phyloP scores from a whole-genome alignment of 148 eudicot genomes.

The Linanthus parryae region DNA sequence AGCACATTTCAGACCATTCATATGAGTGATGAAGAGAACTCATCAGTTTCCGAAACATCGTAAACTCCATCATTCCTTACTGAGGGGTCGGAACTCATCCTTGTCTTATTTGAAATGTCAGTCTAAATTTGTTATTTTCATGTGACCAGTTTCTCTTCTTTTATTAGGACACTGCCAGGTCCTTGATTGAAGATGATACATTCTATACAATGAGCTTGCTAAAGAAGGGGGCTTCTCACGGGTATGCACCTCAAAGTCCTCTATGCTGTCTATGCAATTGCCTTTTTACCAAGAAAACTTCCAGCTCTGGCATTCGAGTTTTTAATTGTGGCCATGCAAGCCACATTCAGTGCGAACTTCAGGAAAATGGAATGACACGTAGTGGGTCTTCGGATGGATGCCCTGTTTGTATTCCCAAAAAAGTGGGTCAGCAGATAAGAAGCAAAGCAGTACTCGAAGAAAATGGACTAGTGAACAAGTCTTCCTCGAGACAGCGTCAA shows the following conservation, averaged over 20 bases:
- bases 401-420: constrained; percentile 76
- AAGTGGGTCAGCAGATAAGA: constrained; percentile 41
- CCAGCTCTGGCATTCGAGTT: constrained; percentile 61
- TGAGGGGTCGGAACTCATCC: constrained; percentile 3
- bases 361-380: constrained; percentile 43
- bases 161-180: constrained; percentile 83
- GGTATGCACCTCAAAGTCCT: constrained; percentile 63
- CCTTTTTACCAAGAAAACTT: constrained; percentile 45
- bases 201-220: constrained; percentile 79
- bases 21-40: too few relatives aligned
- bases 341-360: constrained; percentile 69
- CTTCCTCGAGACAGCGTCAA: constrained; percentile 30
- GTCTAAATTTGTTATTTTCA: neutral
- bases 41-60: too few relatives aligned
- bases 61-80: too few relatives aligned
- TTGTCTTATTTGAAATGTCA: neutral
- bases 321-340: constrained; percentile 85
- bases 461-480: constrained; percentile 47
- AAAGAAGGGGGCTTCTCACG: constrained; percentile 84
- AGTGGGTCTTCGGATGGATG: constrained; percentile 53
- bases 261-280: constrained; percentile 79
- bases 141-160: constrained; percentile 7
- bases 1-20: too few relatives aligned
- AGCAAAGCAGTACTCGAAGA: constrained; percentile 39
- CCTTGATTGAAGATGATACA: constrained; percentile 89